Percentiles rank a stretch among this genome's conserved stretches.
phyloP scores from a whole-genome alignment of 2,329 filamentous ascomycete species.

The Capronia americana region DNA sequence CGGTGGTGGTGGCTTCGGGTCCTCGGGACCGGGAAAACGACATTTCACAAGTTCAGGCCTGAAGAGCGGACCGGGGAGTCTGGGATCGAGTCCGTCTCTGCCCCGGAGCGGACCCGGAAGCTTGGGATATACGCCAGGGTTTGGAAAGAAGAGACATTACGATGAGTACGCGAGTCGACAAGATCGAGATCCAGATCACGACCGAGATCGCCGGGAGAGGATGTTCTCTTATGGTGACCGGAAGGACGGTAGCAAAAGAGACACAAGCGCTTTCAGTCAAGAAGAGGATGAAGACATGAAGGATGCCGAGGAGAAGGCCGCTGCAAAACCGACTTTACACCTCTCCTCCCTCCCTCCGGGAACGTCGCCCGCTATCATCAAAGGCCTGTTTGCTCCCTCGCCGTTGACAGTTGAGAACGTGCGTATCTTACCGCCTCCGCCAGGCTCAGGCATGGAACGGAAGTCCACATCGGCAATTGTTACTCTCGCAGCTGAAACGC shows the following conservation, averaged over 20 bases:
- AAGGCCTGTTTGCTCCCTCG: constrained; percentile 54
- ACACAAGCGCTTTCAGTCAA: constrained; percentile 11
- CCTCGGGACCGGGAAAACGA: constrained; percentile 58
- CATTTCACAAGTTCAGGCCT: constrained; percentile 63
- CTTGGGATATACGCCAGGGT: constrained; percentile 60
- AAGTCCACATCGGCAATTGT: constrained; percentile 80
- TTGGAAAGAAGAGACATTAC: constrained; percentile 63
- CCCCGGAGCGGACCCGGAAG: constrained; percentile 68
- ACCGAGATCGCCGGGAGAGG: constrained; percentile 26
- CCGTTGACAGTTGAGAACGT: constrained; percentile 74
- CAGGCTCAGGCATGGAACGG: constrained; percentile 62
- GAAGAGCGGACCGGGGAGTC: constrained; percentile 57
- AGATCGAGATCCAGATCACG: constrained; percentile 45
- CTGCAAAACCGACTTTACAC: constrained; percentile 62
- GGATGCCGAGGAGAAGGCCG: constrained; percentile 48
- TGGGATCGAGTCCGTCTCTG: constrained; percentile 48
- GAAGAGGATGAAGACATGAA: constrained; percentile 25
- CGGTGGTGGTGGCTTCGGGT: constrained; percentile 42
- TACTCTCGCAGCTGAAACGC: constrained; percentile 78
- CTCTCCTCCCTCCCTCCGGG: constrained; percentile 61
- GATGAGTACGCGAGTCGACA: constrained; percentile 43
- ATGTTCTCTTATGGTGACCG: constrained; percentile 31
- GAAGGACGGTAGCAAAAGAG: constrained; percentile 11
- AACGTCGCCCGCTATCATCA: constrained; percentile 58
- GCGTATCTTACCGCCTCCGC: constrained; percentile 68